A percentile compares a stretch with the other conserved stretches of the same genome.
Conservation (phyloP, 208 protist genomes). For the Leishmania martiniquensis region DNA sequence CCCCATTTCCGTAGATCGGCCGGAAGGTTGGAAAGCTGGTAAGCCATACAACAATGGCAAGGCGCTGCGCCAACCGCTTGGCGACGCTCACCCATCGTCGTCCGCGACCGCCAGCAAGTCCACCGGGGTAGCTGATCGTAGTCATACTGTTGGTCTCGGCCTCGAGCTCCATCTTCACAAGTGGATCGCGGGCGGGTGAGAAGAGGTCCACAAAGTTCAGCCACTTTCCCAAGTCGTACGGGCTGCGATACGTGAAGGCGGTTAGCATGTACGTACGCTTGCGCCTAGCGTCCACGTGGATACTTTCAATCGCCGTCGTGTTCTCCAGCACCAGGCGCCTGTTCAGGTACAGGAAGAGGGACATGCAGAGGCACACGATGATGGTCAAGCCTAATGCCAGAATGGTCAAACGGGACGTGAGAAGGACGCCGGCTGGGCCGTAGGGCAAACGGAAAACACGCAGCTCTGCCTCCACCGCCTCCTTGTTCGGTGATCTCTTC, state of each 20-base stretch:
- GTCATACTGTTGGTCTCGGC: not conserved
- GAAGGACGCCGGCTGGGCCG: conserved; percentile 23
- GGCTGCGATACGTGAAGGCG: conserved; percentile 47
- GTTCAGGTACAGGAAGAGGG: conserved; percentile 49
- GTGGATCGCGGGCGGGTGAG: conserved; percentile 49
- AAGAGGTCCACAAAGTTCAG: conserved; percentile 72
- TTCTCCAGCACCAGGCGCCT: conserved; percentile 45
- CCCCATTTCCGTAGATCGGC: conserved; percentile 49
- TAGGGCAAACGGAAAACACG: conserved; percentile 33
- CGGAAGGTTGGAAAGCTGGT: conserved; percentile 51
- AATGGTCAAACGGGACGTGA: conserved; percentile 37
- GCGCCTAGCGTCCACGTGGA: conserved; percentile 46
- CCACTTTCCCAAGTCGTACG: conserved; percentile 75
- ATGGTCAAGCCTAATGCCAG: conserved; percentile 35
- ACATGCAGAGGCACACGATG: conserved; percentile 57
- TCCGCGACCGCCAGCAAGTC: not conserved
- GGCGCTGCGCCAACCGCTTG: not conserved
- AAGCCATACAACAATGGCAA: conserved; percentile 51
- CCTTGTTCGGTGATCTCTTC: conserved; percentile 7
- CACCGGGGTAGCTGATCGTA: not conserved
- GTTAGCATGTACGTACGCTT: conserved; percentile 26
- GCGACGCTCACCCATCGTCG: not conserved
- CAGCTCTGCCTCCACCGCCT: conserved; percentile 7
- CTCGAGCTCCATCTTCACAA: conserved; percentile 34
- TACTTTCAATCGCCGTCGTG: conserved; percentile 65